A percentile compares a stretch with the other conserved stretches of the same genome.
Conservation (phyloP, 495 filamentous ascomycete genomes). For the Neurospora sp. region DNA sequence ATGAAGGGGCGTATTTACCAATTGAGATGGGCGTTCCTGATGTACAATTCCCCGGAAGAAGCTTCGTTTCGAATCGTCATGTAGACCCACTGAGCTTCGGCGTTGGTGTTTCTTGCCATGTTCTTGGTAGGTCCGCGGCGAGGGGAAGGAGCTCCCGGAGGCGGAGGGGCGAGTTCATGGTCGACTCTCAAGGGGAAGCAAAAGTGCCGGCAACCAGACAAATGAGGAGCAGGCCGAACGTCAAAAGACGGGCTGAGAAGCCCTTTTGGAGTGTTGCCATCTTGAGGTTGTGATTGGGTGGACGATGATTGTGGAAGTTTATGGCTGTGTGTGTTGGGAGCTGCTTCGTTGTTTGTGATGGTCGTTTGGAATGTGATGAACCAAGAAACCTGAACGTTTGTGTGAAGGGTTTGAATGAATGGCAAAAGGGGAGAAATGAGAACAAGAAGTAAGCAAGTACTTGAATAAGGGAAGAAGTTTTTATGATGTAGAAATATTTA, state of each 20-base stretch:
- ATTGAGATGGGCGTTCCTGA: not conserved
- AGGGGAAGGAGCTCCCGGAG: not conserved
- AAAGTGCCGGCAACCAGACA: not conserved
- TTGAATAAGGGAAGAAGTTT: too few species aligned
- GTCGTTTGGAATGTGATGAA: too few species aligned
- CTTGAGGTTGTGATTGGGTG: not conserved
- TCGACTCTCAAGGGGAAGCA: not conserved
- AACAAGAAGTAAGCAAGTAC: too few species aligned
- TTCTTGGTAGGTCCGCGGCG: not conserved
- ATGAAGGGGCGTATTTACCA: not conserved
- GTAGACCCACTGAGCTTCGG: not conserved
- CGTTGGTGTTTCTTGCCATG: not conserved
- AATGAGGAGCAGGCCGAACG: not conserved
- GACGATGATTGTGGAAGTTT: too few species aligned
- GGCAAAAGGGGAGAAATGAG: too few species aligned
- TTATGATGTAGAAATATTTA: too few species aligned
- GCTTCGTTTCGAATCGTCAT: not conserved
- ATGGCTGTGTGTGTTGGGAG: too few species aligned
- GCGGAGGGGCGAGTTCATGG: not conserved
- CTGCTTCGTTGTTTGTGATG: too few species aligned
- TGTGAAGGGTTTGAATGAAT: too few species aligned
- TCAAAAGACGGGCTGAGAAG: not conserved
- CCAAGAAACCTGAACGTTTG: too few species aligned
- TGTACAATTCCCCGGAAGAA: not conserved
- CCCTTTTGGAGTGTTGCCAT: not conserved